Conservation (phyloP, 2,329 filamentous ascomycete genomes). For the Alternaria brassicicola region DNA sequence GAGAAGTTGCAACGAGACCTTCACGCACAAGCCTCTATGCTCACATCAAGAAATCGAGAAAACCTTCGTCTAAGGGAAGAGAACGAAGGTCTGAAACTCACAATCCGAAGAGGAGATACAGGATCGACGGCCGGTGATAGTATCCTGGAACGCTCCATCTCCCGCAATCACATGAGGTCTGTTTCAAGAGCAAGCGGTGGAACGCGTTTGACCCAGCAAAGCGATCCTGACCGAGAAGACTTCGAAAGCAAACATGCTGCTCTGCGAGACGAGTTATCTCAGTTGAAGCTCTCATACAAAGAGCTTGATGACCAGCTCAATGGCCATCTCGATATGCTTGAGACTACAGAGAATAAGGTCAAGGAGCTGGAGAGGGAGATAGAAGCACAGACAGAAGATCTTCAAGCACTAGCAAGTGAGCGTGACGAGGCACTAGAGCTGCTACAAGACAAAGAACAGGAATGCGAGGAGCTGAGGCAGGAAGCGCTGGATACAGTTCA, state of each 20-base stretch:
- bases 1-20: constrained; percentile 90
- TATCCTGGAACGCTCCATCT: constrained; percentile 92
- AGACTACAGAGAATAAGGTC: constrained; percentile 63
- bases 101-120: constrained; percentile 72
- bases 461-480: constrained; percentile 59
- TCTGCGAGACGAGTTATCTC: constrained; percentile 83
- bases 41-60: constrained; percentile 93
- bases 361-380: constrained; percentile 80
- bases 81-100: constrained; percentile 94
- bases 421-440: constrained; percentile 83
- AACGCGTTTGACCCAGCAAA: constrained; percentile 65
- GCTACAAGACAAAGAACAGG: constrained; percentile 67
- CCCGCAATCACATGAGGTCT: constrained; percentile 76
- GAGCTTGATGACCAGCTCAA: constrained; percentile 84
- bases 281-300: constrained; percentile 86
- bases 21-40: constrained; percentile 94
- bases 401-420: constrained; percentile 79
- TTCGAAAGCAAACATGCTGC: constrained; percentile 83
- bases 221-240: constrained; percentile 74
- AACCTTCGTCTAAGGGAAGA: constrained; percentile 95
- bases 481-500: constrained; percentile 67
- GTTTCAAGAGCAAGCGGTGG: constrained; percentile 71
- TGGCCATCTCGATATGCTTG: constrained; percentile 78
- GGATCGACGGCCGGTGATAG: constrained; percentile 77
- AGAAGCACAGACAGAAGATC: constrained; percentile 77